These are phyloP conservation scores for Xanthoconium purpureum DNA, from an alignment of 768 basidiomycete species.

Conservation along the genomic window DNA sequence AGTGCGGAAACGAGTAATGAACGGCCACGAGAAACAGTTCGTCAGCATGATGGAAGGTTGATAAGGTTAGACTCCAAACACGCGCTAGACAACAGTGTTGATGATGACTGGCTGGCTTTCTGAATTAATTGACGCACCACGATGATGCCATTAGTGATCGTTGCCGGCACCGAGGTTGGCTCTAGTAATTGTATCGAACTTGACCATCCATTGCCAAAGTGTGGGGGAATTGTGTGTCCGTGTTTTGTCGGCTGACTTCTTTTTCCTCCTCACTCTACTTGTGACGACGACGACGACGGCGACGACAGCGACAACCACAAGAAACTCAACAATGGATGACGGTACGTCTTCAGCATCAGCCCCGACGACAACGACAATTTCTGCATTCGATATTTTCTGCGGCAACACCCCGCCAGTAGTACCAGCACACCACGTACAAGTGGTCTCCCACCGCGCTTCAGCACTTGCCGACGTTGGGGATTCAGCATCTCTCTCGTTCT, in stretches of 20 bases:
- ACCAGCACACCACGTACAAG: conserved; percentile 26
- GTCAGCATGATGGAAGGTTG: no score
- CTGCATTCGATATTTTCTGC: conserved; percentile 43
- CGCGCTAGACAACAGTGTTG: no score
- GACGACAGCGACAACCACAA: conserved; percentile 26
- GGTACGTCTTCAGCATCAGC: conserved; percentile 83
- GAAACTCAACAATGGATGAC: conserved; percentile 52
- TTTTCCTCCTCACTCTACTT: background rate
- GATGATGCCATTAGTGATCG: no score
- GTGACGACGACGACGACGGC: background rate
- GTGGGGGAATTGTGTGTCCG: conserved; percentile 10
- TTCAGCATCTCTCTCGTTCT: conserved; percentile 16
- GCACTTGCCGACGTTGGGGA: conserved; percentile 28
- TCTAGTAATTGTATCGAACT: no score
- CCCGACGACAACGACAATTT: conserved; percentile 58
- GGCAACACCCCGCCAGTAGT: conserved; percentile 34
- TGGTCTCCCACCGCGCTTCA: conserved; percentile 32
- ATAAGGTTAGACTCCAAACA: no score
- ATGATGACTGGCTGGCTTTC: no score
- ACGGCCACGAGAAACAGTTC: no score
- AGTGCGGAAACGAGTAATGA: no score
- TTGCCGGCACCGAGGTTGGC: no score
- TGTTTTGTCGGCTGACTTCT: conserved; percentile 14
- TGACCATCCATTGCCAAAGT: no score
- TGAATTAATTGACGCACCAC: no score